Evolutionary conservation across 2,329 filamentous ascomycete genomes (phyloP), one percentile per base, ranked within the genome.

Genomic region (Cordyceps javanica): DNA sequence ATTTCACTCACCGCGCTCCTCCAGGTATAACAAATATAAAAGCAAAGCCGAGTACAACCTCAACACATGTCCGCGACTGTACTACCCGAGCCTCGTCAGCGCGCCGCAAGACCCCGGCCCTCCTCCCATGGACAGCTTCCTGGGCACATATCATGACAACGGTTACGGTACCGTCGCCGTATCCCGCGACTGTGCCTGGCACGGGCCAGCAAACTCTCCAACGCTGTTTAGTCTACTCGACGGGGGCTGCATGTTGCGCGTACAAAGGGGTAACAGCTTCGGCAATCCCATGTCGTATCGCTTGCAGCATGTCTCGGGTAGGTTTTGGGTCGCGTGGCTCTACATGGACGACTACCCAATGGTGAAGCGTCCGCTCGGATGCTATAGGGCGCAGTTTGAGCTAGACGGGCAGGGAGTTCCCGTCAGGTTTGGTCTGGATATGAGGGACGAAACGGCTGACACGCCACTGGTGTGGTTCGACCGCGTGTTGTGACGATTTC

Each of bases 51-150:
- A 62, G 3, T 38, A 48, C 6, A 36, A 49, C 2, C 54, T 66
- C 14, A 46, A 60, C 6, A 63, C 61, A 11, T 67, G 65, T n/a
- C 60, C 60, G 13, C 49, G 58, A 1, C 36, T 48, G 13, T 25
- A 65, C 1, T 66, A 62, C 30, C 62, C 64, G 2, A 60, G 52
- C 1, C n/a, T 57, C 2, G 52, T 54, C 2, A 49, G 42, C 19
- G 55, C 60, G 28, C 67, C 70, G 5, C 66, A 73, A 3, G 61
- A 68, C 5, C 68, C 71, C 3, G 66, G 68, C 2, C 64, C 72
- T n/a, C 64, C 72, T n/a, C 72, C 74, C 62, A 70, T 75, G 65
- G 68, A 72, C 57, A 70, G 72, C 51, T 74, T 75, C 52, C 67
- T 72, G 10, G 73, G 73, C 54, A 69, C 72, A 53, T 75, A 74